A percentile compares a stretch with the other conserved stretches of the same genome.
phyloP scores from a whole-genome alignment of 345 rosid species.

The Eucalyptus sp. region DNA sequence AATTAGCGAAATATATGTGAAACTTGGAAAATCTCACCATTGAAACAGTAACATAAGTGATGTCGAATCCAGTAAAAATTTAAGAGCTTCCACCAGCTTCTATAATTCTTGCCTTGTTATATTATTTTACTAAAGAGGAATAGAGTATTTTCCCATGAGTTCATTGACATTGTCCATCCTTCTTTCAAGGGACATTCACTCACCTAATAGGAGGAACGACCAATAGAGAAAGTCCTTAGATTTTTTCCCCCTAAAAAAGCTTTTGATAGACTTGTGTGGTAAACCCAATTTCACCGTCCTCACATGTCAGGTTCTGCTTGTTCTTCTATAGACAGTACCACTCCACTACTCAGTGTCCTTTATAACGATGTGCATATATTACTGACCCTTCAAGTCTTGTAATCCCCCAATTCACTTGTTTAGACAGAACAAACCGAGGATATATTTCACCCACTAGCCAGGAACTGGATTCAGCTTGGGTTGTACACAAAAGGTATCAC shows the following conservation, averaged over 20 bases:
- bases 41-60: neutral
- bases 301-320: neutral
- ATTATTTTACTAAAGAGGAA: neutral
- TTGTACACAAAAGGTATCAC: neutral
- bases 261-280: neutral
- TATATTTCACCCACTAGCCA: neutral
- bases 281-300: neutral
- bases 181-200: neutral
- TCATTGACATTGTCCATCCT: neutral
- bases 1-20: neutral
- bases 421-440: neutral
- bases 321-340: neutral
- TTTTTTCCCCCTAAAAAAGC: neutral
- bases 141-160: neutral
- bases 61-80: neutral
- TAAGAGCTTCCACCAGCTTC: neutral
- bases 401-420: neutral
- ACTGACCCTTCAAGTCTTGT: neutral
- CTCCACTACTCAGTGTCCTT: neutral
- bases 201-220: neutral
- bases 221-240: neutral
- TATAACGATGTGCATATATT: neutral
- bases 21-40: neutral
- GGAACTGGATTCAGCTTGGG: neutral
- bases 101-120: neutral